Evolutionary conservation across 179 eudicot species (phyloP).

Genomic region (Silene coronaria): DNA sequence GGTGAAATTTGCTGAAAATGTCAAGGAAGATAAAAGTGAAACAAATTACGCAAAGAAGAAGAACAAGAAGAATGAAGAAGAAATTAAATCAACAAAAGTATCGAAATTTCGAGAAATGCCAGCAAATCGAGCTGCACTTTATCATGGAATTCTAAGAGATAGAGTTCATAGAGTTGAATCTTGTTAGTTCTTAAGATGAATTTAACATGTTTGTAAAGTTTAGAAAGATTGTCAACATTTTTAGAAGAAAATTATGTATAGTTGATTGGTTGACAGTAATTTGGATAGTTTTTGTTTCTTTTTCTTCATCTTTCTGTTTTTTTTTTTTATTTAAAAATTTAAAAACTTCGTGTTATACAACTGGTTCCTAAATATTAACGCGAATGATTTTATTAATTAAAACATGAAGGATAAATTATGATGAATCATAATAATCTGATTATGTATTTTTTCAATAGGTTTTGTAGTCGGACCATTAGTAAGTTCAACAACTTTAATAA

Average conservation of each 20-base stretch:
- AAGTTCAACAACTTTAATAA: too few species aligned
- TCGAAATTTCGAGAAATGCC: slow-evolving; percentile 31
- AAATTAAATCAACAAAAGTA: background rate
- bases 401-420: too few species aligned
- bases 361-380: too few species aligned
- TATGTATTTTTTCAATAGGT: too few species aligned
- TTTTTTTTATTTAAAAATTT: too few species aligned
- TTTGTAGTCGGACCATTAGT: too few species aligned
- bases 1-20: slow-evolving; percentile 35
- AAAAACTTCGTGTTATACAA: too few species aligned
- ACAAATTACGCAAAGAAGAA: slow-evolving; percentile 26
- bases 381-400: too few species aligned
- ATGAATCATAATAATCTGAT: too few species aligned
- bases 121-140: slow-evolving; percentile 48
- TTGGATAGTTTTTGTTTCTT: too few species aligned
- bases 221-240: background rate
- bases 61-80: background rate
- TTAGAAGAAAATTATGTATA: background rate
- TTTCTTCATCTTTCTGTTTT: too few species aligned
- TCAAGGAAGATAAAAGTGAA: slow-evolving; percentile 30
- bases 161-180: slow-evolving; percentile 36
- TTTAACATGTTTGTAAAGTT: background rate
- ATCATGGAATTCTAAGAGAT: slow-evolving; percentile 51
- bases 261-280: too few species aligned
- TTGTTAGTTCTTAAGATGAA: background rate